phyloP scores from a whole-genome alignment of 306 rosid genomes.

The Sesbania bispinosa region DNA sequence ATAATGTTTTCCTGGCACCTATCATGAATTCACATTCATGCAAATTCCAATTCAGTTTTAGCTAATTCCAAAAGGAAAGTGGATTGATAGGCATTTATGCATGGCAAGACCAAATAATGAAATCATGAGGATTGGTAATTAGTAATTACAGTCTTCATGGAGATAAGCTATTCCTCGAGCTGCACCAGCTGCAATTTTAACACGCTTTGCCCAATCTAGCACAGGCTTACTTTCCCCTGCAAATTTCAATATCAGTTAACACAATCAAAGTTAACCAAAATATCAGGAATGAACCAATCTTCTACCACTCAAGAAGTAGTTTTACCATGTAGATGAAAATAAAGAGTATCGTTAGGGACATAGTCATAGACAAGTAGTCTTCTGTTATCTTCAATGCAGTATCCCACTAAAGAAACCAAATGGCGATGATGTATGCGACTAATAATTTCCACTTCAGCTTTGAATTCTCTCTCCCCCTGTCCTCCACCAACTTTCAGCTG shows the following conservation, averaged over 20 bases:
- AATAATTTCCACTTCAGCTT: constrained; percentile 87
- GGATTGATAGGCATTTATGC: neutral
- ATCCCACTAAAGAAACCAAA: constrained; percentile 89
- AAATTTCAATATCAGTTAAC: constrained; percentile 21
- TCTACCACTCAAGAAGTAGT: constrained; percentile 18
- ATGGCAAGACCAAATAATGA: neutral
- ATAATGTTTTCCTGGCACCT: neutral
- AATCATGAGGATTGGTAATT: constrained; percentile 31
- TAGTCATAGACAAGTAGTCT: constrained; percentile 91
- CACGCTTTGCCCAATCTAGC: constrained; percentile 75
- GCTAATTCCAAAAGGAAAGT: constrained; percentile 4
- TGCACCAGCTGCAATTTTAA: constrained; percentile 85
- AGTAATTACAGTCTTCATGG: constrained; percentile 90
- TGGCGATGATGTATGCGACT: constrained; percentile 95
- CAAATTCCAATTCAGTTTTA: neutral
- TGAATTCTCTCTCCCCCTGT: constrained; percentile 90
- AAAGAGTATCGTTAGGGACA: constrained; percentile 71
- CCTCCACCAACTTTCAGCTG: constrained; percentile 80
- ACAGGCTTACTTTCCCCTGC: constrained; percentile 57
- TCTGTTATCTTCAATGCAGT: constrained; percentile 66
- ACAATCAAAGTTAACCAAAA: constrained; percentile 19
- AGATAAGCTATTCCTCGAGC: constrained; percentile 96
- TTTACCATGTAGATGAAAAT: constrained; percentile 89
- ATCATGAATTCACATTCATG: neutral
- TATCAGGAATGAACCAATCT: constrained; percentile 11